Percentiles rank a stretch among this genome's conserved stretches.
These are phyloP conservation scores for Trichosanthes cucumerina DNA, from an alignment of 306 rosid genomes.

Conservation along the genomic window DNA sequence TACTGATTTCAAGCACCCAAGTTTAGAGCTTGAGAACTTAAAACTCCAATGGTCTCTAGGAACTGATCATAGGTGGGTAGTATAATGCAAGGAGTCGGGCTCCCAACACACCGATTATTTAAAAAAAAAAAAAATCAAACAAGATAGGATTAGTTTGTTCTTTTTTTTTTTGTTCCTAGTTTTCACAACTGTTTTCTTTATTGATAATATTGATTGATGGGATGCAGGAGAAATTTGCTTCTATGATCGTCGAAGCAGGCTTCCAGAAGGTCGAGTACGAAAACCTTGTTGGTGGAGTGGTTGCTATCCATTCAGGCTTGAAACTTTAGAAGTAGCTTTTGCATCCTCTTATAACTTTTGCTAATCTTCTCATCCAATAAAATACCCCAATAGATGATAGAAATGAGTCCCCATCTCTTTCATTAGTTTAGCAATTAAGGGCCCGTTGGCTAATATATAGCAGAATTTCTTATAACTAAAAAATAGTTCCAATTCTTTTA, in stretches of 20 bases:
- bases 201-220: conserved; percentile 15
- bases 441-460: neutral
- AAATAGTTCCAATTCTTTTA: neutral
- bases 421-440: neutral
- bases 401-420: neutral
- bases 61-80: no score
- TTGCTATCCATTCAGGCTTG: conserved; percentile 78
- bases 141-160: neutral
- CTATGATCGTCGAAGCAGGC: conserved; percentile 78
- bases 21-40: no score
- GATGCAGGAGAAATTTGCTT: conserved; percentile 70
- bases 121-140: neutral
- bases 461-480: neutral
- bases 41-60: no score
- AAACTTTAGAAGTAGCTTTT: conserved; percentile 32
- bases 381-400: neutral
- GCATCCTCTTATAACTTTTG: neutral
- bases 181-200: neutral
- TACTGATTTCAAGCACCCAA: no score
- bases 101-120: neutral
- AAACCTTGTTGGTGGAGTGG: conserved; percentile 91
- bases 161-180: neutral
- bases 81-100: neutral
- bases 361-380: neutral
- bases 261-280: conserved; percentile 85